Base-by-base conservation (phyloP, 1,284 basidiomycete species). In the Puccinia hordei region DNA sequence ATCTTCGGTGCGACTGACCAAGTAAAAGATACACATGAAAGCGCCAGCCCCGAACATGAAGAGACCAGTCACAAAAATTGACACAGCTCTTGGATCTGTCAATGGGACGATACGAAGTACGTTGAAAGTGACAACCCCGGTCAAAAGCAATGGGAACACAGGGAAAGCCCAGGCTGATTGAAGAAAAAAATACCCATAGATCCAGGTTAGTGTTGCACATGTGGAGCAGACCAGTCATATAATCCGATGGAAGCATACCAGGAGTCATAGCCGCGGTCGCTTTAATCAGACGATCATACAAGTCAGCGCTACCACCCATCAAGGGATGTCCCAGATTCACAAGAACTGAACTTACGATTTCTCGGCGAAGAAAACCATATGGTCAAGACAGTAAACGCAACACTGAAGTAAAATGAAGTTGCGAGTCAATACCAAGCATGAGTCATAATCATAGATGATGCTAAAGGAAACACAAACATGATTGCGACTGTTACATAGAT, bases 21-120 rank as follows among this genome's bases (percentile, higher is more conserved):
- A 76, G 73, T 76, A 76, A n/a, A 76, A 76, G 19, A 76, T 65
- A 46, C 73, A 63, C 73, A 76, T 76, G 41, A 76, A 65, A 19
- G 73, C 73, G 41, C 73, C 73, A 49, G 59, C 61, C 22, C 73
- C 73, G 27, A 76, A 76, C 33, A 61, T 51, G 38, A 76, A 51
- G 8, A 76, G 30, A 30, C 73, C 73, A 38, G 61, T 63, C 22
- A 76, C 27, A 38, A 49, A 61, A 27, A 78, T 65, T 49, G 75
- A 53, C 12, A 78, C 63, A 38, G 65, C 75, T 30, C 55, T 46
- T 3, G 75, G 65, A 35, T 68, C 63, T 10, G 46, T 55, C 46
- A 78, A 53, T 2, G 75, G 75, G 6, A 78, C 51, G 9, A 78
- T 59, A 51, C 65, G 46, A 30, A 78, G 66, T 38, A 68, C 49